Conservation (phyloP, 2,329 filamentous ascomycete species). For the Colletotrichum lindemuthianum region DNA sequence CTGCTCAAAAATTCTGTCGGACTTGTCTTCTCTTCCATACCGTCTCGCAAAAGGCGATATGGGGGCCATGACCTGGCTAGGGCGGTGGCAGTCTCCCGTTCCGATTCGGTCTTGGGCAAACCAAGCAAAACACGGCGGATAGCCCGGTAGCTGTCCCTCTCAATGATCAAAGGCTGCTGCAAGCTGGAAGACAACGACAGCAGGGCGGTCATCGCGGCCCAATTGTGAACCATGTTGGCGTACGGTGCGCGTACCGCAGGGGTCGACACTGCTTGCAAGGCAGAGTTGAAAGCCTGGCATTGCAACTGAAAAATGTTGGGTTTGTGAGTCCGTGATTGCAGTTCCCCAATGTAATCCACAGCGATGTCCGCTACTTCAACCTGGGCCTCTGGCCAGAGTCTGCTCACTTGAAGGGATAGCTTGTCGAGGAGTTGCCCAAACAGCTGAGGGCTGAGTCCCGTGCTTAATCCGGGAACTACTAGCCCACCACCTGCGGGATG, state of each 20-base stretch:
- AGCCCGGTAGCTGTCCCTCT: constrained; percentile 61
- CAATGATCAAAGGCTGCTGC: constrained; percentile 60
- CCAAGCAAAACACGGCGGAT: constrained; percentile 65
- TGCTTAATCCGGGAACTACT: no score
- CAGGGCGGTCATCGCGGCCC: constrained; percentile 66
- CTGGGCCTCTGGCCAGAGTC: constrained; percentile 43
- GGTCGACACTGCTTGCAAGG: constrained; percentile 46
- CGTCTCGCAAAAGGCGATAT: constrained; percentile 66
- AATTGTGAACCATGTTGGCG: constrained; percentile 57
- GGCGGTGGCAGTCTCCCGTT: constrained; percentile 59
- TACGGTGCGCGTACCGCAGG: constrained; percentile 46
- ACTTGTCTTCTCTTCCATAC: constrained; percentile 65
- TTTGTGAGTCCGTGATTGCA: constrained; percentile 32
- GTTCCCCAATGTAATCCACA: constrained; percentile 42
- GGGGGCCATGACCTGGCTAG: constrained; percentile 68
- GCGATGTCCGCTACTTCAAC: constrained; percentile 43
- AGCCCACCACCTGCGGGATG: no score
- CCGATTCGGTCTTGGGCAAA: constrained; percentile 61
- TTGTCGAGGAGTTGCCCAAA: constrained; percentile 7
- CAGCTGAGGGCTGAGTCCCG: not conserved
- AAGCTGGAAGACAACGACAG: constrained; percentile 62
- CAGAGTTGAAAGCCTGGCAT: constrained; percentile 48
- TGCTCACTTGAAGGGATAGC: constrained; percentile 29
- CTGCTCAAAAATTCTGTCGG: constrained; percentile 64
- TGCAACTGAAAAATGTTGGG: constrained; percentile 39